These are phyloP conservation scores for Endothia cerciana DNA, from an alignment of 2,329 filamentous ascomycete species.

Conservation along the genomic window DNA sequence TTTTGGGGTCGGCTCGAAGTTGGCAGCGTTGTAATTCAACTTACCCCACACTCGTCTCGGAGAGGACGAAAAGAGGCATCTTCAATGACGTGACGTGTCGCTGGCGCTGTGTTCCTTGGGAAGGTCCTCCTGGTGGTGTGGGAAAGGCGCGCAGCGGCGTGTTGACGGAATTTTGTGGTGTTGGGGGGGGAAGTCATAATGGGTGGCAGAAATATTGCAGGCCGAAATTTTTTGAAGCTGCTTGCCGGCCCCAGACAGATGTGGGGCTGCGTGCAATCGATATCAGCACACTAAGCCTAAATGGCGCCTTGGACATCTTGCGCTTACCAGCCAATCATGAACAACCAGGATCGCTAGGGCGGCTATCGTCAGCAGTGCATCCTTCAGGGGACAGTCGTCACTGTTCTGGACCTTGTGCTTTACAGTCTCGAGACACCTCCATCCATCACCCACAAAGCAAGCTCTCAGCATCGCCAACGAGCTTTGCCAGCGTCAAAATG, in stretches of 20 bases:
- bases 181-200: constrained; percentile 17
- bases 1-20: neutral
- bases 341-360: constrained; percentile 7
- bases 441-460: neutral
- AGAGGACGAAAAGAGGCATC: constrained; percentile 91
- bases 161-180: constrained; percentile 16
- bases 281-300: constrained; percentile 17
- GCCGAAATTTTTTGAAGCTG: constrained; percentile 28
- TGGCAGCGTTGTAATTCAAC: constrained; percentile 36
- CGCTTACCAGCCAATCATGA: constrained; percentile 23
- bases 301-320: neutral
- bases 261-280: constrained; percentile 20
- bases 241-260: constrained; percentile 21
- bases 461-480: constrained; percentile 16
- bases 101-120: constrained; percentile 27
- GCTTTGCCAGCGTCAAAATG: constrained; percentile 54
- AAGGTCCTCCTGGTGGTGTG: constrained; percentile 32
- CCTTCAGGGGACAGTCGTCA: constrained; percentile 26
- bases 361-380: constrained; percentile 15
- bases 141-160: constrained; percentile 30
- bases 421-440: constrained; percentile 3
- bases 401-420: constrained; percentile 7
- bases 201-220: constrained; percentile 24
- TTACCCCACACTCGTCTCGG: constrained; percentile 85
- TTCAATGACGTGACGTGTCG: constrained; percentile 40